A percentile compares a stretch with the other conserved stretches of the same genome.
These are phyloP conservation scores for Licmophora abbreviata DNA, from an alignment of 108 stramenopile genomes.

Conservation along the genomic window DNA sequence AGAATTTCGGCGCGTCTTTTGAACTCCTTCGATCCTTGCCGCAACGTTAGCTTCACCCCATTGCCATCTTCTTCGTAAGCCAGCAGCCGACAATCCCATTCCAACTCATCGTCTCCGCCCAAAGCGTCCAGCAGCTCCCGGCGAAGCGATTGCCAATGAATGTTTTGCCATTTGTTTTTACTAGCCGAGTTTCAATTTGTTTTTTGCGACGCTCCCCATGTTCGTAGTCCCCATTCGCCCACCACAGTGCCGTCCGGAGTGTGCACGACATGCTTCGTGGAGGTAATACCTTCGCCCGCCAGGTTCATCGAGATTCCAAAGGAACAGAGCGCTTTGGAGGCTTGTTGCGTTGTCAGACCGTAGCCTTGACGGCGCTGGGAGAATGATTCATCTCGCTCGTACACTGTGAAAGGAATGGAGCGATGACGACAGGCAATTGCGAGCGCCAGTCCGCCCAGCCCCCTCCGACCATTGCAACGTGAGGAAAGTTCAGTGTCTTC, in stretches of 20 bases:
- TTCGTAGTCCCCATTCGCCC: constrained; percentile 79
- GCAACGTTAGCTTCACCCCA: constrained; percentile 28
- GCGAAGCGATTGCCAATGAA: constrained; percentile 70
- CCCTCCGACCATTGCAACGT: constrained; percentile 81
- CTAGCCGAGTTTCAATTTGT: too few relatives aligned
- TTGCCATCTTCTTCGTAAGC: constrained; percentile 5
- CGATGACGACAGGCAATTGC: constrained; percentile 77
- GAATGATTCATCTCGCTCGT: constrained; percentile 72
- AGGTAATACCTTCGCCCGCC: constrained; percentile 40
- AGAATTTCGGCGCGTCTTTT: constrained; percentile 44
- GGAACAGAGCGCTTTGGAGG: constrained; percentile 48
- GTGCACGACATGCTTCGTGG: constrained; percentile 72
- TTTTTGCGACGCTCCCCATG: constrained; percentile 42
- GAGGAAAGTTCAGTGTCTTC: constrained; percentile 3
- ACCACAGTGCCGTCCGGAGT: constrained; percentile 60
- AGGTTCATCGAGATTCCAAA: constrained; percentile 47
- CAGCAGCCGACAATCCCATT: constrained; percentile 52
- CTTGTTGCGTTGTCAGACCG: constrained; percentile 89
- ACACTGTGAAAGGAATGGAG: constrained; percentile 52
- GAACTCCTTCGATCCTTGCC: constrained; percentile 11
- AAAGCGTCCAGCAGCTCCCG: constrained; percentile 43
- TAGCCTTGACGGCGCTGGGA: constrained; percentile 71
- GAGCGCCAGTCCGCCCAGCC: constrained; percentile 76
- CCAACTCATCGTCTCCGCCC: constrained; percentile 13
- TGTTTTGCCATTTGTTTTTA: constrained; percentile 70